A percentile compares a stretch with the other conserved stretches of the same genome.
These are phyloP conservation scores for Diaporthe citriasiana DNA, from an alignment of 2,329 filamentous ascomycete species.

Conservation along the genomic window DNA sequence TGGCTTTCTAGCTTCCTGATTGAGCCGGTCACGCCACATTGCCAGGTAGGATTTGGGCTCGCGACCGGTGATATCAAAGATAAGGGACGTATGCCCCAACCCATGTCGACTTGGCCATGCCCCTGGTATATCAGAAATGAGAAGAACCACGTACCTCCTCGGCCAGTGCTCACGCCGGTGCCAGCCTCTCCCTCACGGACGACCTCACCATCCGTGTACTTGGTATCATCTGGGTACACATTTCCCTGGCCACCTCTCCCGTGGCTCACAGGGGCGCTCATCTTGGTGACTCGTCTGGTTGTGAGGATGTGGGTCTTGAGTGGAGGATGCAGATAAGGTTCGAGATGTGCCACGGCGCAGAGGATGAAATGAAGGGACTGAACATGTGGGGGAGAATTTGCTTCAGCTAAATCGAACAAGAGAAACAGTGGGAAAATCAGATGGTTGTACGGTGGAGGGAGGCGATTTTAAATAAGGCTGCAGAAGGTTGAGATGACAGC, in stretches of 20 bases:
- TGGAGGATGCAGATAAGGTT: background rate
- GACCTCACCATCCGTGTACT: slow-evolving; percentile 74
- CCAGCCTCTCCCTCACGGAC: slow-evolving; percentile 68
- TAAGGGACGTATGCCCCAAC: background rate
- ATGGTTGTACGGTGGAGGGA: background rate
- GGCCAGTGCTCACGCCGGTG: slow-evolving; percentile 71
- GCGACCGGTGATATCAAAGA: slow-evolving; percentile 6
- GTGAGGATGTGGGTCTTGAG: background rate
- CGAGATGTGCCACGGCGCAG: background rate
- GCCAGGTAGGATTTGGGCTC: slow-evolving; percentile 4
- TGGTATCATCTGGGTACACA: slow-evolving; percentile 69
- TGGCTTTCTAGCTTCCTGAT: slow-evolving; percentile 1
- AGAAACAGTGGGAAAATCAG: background rate
- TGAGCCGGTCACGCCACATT: slow-evolving; percentile 24
- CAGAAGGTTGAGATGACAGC: slow-evolving; percentile 1
- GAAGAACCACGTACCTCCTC: slow-evolving; percentile 64
- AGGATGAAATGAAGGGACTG: background rate
- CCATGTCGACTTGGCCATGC: slow-evolving; percentile 7
- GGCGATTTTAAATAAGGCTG: background rate
- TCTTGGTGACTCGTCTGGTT: slow-evolving; percentile 43
- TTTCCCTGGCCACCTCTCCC: slow-evolving; percentile 74
- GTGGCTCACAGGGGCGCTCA: slow-evolving; percentile 68
- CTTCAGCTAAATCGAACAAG: background rate
- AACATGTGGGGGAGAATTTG: background rate
- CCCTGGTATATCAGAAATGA: background rate